Conservation (phyloP, 495 filamentous ascomycete species). For the Penicillium arizonense region DNA sequence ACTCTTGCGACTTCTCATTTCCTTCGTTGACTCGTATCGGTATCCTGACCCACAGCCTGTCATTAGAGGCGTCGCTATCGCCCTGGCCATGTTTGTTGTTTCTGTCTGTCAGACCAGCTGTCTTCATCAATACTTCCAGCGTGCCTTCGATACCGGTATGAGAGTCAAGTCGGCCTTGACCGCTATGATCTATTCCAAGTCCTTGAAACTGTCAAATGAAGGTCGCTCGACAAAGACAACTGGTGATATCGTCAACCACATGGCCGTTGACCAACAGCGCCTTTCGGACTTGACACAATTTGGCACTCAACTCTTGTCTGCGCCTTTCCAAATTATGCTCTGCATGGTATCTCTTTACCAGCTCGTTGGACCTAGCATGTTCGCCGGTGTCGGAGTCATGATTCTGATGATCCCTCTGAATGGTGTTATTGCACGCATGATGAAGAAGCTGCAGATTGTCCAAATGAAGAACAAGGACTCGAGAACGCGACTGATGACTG, state of each 20-base stretch:
- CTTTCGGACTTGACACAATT: slow-evolving; percentile 95
- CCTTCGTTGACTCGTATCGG: slow-evolving; percentile 80
- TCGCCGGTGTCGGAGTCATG: slow-evolving; percentile 96
- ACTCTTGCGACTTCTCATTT: slow-evolving; percentile 78
- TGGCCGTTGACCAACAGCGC: slow-evolving; percentile 96
- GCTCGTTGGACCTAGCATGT: slow-evolving; percentile 88
- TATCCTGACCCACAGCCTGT: slow-evolving; percentile 67
- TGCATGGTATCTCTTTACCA: slow-evolving; percentile 97
- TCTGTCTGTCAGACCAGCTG: slow-evolving; percentile 78
- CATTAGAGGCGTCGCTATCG: slow-evolving; percentile 82
- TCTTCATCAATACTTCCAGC: slow-evolving; percentile 95
- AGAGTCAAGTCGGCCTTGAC: slow-evolving; percentile 87
- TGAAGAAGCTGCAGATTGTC: slow-evolving; percentile 90
- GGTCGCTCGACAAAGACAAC: slow-evolving; percentile 88
- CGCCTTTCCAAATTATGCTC: slow-evolving; percentile 91
- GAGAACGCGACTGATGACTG: slow-evolving; percentile 88
- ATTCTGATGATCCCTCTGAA: slow-evolving; percentile 97
- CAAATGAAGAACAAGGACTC: slow-evolving; percentile 99
- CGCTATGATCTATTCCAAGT: slow-evolving; percentile 89
- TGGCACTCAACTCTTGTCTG: slow-evolving; percentile 91
- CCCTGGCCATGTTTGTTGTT: slow-evolving; percentile 86
- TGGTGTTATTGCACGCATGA: slow-evolving; percentile 84
- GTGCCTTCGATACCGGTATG: slow-evolving; percentile 94
- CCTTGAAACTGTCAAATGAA: slow-evolving; percentile 87
- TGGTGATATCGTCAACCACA: slow-evolving; percentile 98